These are phyloP conservation scores for Danielozyma ontarioensis DNA, from an alignment of 805 yeast genomes.

Conservation along the genomic window DNA sequence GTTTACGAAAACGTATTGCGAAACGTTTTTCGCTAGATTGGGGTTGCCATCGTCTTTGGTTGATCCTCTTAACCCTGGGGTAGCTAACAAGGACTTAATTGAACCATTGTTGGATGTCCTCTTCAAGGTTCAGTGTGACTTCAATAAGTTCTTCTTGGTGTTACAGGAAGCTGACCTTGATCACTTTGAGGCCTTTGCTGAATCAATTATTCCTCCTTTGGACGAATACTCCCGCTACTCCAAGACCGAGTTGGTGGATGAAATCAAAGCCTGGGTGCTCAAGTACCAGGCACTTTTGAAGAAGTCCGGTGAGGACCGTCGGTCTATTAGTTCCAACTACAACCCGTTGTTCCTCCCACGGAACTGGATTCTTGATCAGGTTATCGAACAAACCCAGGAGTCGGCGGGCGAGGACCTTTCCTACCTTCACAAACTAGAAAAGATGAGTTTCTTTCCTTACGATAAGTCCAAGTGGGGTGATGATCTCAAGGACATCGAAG, in stretches of 20 bases:
- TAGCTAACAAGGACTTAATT: conserved; percentile 41
- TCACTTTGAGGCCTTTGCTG: conserved; percentile 10
- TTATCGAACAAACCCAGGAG: conserved; percentile 54
- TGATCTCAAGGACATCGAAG: conserved; percentile 53
- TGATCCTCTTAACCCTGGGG: conserved; percentile 27
- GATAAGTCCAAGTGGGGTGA: conserved; percentile 64
- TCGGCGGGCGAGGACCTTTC: conserved; percentile 43
- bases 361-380: conserved; percentile 84
- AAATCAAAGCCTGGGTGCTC: conserved; percentile 48
- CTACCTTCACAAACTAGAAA: conserved; percentile 54
- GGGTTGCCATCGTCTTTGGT: conserved; percentile 50
- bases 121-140: conserved; percentile 63
- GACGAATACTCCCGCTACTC: conserved; percentile 15
- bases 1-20: conserved; percentile 55
- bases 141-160: conserved; percentile 67
- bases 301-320: conserved; percentile 36
- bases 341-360: conserved; percentile 85
- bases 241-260: conserved; percentile 36
- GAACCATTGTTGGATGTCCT: conserved; percentile 60
- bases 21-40: conserved; percentile 56
- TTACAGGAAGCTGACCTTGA: conserved; percentile 47
- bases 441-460: conserved; percentile 75
- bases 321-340: conserved; percentile 32
- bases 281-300: conserved; percentile 41
- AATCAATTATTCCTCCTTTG: conserved; percentile 15